These are phyloP conservation scores for Penicillium sp. DNA, from an alignment of 2,329 filamentous ascomycete genomes.

Conservation along the genomic window DNA sequence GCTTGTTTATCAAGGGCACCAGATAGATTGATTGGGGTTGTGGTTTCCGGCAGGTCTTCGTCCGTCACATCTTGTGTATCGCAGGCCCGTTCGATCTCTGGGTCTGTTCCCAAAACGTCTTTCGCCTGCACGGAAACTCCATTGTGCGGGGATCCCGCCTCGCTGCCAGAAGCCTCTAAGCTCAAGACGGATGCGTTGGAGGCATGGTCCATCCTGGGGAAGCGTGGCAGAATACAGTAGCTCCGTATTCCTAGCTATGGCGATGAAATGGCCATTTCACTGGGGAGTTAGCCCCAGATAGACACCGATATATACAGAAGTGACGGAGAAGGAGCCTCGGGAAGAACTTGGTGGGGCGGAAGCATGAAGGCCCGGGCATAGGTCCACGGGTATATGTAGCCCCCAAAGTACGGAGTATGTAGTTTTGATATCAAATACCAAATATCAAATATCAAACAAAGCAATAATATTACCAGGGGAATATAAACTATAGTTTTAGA, in stretches of 20 bases:
- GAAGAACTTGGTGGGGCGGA: conserved; percentile 1
- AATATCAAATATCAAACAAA: not conserved
- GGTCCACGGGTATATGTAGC: not conserved
- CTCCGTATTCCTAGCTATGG: not conserved
- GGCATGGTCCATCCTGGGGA: conserved; percentile 33
- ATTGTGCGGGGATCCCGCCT: conserved; percentile 13
- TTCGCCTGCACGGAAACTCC: conserved; percentile 8
- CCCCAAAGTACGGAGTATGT: no score
- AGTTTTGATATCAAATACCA: no score
- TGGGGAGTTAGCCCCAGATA: not conserved
- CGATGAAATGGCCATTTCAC: not conserved
- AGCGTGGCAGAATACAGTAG: conserved; percentile 2
- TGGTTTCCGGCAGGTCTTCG: conserved; percentile 7
- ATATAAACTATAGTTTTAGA: not conserved
- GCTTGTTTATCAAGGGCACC: conserved; percentile 22
- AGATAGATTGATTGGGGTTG: conserved; percentile 20
- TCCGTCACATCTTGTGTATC: conserved; percentile 6
- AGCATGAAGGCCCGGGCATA: not conserved
- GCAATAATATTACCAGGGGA: not conserved
- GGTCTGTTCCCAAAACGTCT: conserved; percentile 6
- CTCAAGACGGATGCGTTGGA: conserved; percentile 24
- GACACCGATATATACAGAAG: not conserved
- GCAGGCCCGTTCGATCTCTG: not conserved
- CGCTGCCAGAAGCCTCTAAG: conserved; percentile 14
- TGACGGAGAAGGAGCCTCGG: not conserved